Base-by-base conservation (phyloP, 2,329 filamentous ascomycete genomes). In the Cordyceps javanica region DNA sequence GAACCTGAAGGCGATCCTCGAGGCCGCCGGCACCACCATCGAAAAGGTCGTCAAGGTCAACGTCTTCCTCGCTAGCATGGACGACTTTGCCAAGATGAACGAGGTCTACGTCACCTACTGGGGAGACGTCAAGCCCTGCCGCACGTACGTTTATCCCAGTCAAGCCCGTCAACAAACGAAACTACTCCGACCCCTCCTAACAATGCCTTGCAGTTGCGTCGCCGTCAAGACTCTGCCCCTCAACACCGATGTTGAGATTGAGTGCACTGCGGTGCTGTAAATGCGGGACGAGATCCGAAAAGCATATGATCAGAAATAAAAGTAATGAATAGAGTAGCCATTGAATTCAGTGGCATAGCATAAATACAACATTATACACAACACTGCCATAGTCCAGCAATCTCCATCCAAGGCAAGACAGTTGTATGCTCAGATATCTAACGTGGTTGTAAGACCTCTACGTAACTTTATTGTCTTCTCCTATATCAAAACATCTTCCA, bases 11-110 rank as follows among this genome's bases (percentile, higher is more conserved):
- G 85, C 85, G 32, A 85, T 91, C 60, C 78, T 91, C 36, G 80
- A 84, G 60, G 87, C 83, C 51, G 87, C 87, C 5, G 87, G 87
- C 19, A 85, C 82, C 38, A 78, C 75, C 57, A 75, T 91, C 45
- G 73, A 78, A 45, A 83, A 83, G 67, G 83, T 90, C 23, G 84
- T 90, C 67, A 89, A 90, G 76, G 84, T 88, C 60, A 84, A 82
- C 64, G 85, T 90, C 65, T 91, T 90, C 77, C 76, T 91, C 54
- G 79, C 84, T 58, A 79, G 86, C 68, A 90, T 91, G 87, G 82
- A 80, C 61, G 79, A 90, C 72, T 91, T 91, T 68, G 81, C 78
- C 36, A 83, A 86, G 69, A 90, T 91, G 85, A 91, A 91, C 72
- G 80, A 80, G 65, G 80, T 87, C 50, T 91, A 90, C 67, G 82